Evolutionary conservation across 2,329 filamentous ascomycete genomes (phyloP).

Genomic region (Alternaria viburni): DNA sequence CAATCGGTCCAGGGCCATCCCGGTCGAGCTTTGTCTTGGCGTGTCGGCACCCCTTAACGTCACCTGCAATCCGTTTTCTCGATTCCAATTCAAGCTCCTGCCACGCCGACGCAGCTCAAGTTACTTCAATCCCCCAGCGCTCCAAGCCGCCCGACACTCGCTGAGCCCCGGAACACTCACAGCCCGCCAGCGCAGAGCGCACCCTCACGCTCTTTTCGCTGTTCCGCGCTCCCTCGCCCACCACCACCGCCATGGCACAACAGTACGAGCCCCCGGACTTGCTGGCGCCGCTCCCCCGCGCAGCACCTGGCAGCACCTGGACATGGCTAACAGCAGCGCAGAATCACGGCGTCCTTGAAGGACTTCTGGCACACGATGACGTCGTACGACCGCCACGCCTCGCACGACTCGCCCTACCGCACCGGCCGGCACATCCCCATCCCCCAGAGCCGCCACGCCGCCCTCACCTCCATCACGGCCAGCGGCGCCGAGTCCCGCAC

Average conservation of each 20-base stretch:
- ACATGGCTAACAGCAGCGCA: slow-evolving; percentile 36
- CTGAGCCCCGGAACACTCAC: slow-evolving; percentile 3
- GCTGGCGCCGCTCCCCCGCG: not conserved
- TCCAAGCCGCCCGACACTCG: slow-evolving; percentile 6
- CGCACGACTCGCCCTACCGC: slow-evolving; percentile 90
- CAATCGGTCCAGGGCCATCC: slow-evolving; percentile 13
- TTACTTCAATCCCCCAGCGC: not conserved
- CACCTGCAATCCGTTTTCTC: slow-evolving; percentile 22
- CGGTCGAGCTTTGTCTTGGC: slow-evolving; percentile 18
- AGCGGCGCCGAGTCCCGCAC: slow-evolving; percentile 83
- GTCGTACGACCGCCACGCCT: slow-evolving; percentile 82
- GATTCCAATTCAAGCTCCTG: slow-evolving; percentile 20
- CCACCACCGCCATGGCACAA: slow-evolving; percentile 41
- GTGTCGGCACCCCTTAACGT: slow-evolving; percentile 23
- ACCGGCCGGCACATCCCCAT: slow-evolving; percentile 89
- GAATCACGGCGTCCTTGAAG: slow-evolving; percentile 66
- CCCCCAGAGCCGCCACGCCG: slow-evolving; percentile 78
- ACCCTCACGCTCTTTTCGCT: slow-evolving; percentile 21
- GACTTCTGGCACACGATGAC: slow-evolving; percentile 91
- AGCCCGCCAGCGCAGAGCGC: slow-evolving; percentile 19
- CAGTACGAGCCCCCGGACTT: slow-evolving; percentile 31
- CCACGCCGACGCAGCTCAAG: slow-evolving; percentile 8
- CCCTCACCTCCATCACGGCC: slow-evolving; percentile 86
- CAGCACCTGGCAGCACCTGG: not conserved
- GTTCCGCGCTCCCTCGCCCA: slow-evolving; percentile 14